Conservation (phyloP, 1,284 basidiomycete genomes). For the Mycosarcoma maydis region DNA sequence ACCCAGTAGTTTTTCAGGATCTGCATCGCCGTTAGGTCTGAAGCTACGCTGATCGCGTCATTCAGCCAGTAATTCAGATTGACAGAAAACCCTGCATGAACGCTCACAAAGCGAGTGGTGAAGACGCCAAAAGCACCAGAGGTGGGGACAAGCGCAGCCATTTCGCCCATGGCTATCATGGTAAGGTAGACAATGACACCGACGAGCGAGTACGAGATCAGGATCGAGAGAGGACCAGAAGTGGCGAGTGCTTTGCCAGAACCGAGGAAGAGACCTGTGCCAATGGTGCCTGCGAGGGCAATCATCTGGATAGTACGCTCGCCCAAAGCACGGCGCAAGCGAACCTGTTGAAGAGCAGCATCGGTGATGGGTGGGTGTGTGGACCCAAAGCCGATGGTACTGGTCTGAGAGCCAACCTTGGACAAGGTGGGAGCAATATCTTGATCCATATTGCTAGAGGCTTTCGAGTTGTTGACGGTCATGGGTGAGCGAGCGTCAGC, state of each 20-base stretch:
- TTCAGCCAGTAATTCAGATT: slow-evolving; percentile 51
- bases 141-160: slow-evolving; percentile 53
- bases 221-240: slow-evolving; percentile 69
- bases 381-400: slow-evolving; percentile 3
- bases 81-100: slow-evolving; percentile 37
- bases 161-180: slow-evolving; percentile 65
- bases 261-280: slow-evolving; percentile 70
- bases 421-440: slow-evolving; percentile 2
- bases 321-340: slow-evolving; percentile 50
- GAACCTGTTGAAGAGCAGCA: slow-evolving; percentile 26
- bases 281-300: slow-evolving; percentile 71
- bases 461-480: slow-evolving; percentile 1
- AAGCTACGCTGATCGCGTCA: slow-evolving; percentile 53
- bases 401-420: slow-evolving; percentile 17
- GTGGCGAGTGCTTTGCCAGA: slow-evolving; percentile 68
- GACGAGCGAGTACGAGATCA: slow-evolving; percentile 63
- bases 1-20: slow-evolving; percentile 47
- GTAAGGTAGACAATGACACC: slow-evolving; percentile 66
- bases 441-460: slow-evolving; percentile 1
- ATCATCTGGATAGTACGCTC: slow-evolving; percentile 68
- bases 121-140: slow-evolving; percentile 61
- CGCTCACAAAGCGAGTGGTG: slow-evolving; percentile 54
- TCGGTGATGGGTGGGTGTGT: slow-evolving; percentile 17
- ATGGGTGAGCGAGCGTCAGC: slow-evolving; percentile 10
- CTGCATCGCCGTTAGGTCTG: slow-evolving; percentile 72